Evolutionary conservation across 768 basidiomycete genomes (phyloP), one percentile per base, ranked within the genome.

Genomic region (Cystofilobasidium capitatum): DNA sequence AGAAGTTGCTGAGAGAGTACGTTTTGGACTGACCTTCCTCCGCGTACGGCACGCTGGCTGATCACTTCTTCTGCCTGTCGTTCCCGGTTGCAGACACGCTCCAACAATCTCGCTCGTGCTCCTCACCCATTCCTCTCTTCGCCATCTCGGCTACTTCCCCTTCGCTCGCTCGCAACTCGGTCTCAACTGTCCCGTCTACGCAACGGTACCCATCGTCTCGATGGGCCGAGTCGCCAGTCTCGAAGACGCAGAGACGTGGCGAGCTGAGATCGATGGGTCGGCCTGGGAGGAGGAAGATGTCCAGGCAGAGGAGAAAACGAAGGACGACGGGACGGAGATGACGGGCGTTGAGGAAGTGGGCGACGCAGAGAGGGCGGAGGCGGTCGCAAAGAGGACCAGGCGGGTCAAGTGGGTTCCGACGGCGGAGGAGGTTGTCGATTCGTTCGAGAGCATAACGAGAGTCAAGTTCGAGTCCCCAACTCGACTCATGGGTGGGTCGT

Each of bases 391-490:
- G 67, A 51, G 64, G 61, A 72, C 75, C 64, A 62, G 57, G 65
- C 81, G 80, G 71, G 79, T 81, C 63, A 85, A 85, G 80, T 87
- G 81, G 76, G 81, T 96, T 69, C 83, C 91, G 7, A 90, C 88
- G 17, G 78, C 83, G 4, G 84, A 86, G 57, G 88, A 97, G 78
- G 87, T 99, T 13, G 86, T 91, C 73, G 89, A 91, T 68, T 90
- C 94, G 4, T 97, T 97, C 76, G 88, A 93, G 71, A 85, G 85
- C 6, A 83, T 98, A 71, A 96, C 88, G 73, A 89, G 91, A 1
- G 82, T 98, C 71, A 84, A 93, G 64, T 98, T 94, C 75, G 93
- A 91, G 12, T 93, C 97, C 71, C 94, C 94, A 4, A 88, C 90
- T 7, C 92, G 94, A 78, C 82, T 99, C 36, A 88, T 90, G 81